Base-by-base conservation (phyloP, 2,329 filamentous ascomycete species). In the Colletotrichum endophyticum region DNA sequence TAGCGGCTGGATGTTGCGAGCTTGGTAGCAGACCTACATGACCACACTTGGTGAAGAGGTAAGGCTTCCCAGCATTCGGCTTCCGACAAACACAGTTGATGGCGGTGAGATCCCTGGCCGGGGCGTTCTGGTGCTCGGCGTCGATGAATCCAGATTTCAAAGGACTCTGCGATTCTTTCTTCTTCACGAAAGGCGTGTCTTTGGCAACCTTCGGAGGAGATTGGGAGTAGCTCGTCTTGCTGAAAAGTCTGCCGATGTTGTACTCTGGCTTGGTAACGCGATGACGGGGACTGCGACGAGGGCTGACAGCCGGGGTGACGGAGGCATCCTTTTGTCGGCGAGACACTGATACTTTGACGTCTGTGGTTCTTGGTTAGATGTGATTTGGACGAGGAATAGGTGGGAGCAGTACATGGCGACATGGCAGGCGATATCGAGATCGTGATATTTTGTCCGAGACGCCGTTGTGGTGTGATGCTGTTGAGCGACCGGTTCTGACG, bases 11-110 rank as follows among this genome's bases (percentile, higher is more conserved):
- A 63, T 8, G 61, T 32, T 36, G 8, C 22, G 22, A 28, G 25
- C 34, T n/a, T 28, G 36, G 15, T 11, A 28, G 11, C 9, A 53
- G 9, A 67, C 64, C 27, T 32, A 67, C 64, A 39, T 67, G 64
- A 30, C 64, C 64, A 30, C 64, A 67, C 8, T 11, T 27, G 36
- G 64, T 49, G 39, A 67, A 67, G 25, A 32, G 19, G 27, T 67
- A 67, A 16, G 39, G 64, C 27, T 53, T 67, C 27, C 53, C 64
- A 44, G 22, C 49, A n/a, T 32, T 39, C 16, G 64, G 64, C 25
- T 28, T 67, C 11, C 30, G 36, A 44, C 64, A 67, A n/a, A 7
- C n/a, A 44, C 64, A 67, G 64, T 67, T 67, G 36, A 28, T 39
- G 27, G 7, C 9, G 7, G 11, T 53, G 25, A 67, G 39, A n/a